Percentiles rank a stretch among this genome's conserved stretches.
These are phyloP conservation scores for Epichloe amarillans DNA, from an alignment of 2,329 filamentous ascomycete species.

Conservation along the genomic window DNA sequence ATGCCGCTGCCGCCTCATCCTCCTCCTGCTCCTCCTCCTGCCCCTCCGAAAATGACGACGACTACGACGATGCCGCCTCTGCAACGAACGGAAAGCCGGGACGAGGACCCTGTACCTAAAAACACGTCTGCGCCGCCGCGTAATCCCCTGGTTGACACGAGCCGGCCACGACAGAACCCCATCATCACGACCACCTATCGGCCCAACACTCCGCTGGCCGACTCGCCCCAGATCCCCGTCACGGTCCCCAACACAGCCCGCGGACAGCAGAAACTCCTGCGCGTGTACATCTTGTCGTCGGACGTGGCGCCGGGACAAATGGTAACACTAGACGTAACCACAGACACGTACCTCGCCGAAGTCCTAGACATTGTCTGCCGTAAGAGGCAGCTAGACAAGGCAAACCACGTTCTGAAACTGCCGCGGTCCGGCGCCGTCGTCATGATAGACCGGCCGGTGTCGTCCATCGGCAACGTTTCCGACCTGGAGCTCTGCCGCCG, in stretches of 20 bases:
- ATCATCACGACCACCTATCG: constrained; percentile 49
- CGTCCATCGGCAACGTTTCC: constrained; percentile 60
- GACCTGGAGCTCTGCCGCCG: constrained; percentile 65
- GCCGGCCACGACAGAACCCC: constrained; percentile 38
- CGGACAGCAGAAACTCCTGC: constrained; percentile 57
- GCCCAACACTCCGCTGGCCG: constrained; percentile 38
- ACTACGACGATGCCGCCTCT: background rate
- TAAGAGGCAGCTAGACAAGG: constrained; percentile 67
- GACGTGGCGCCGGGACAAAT: constrained; percentile 61
- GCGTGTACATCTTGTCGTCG: constrained; percentile 56
- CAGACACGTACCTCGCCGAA: constrained; percentile 72
- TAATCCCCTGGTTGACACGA: constrained; percentile 16
- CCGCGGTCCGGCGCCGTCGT: constrained; percentile 62
- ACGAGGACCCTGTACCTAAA: constrained; percentile 10
- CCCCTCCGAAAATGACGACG: background rate
- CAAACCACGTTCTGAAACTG: constrained; percentile 64
- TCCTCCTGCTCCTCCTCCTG: no score
- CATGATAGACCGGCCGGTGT: constrained; percentile 63
- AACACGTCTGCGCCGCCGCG: constrained; percentile 17
- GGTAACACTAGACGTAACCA: constrained; percentile 62
- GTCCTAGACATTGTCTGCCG: constrained; percentile 67
- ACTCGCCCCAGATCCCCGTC: constrained; percentile 37
- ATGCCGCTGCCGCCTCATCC: background rate
- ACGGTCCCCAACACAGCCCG: constrained; percentile 31
- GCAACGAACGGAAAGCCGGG: constrained; percentile 1